Conservation (phyloP, 352 stramenopile species). For the Stramenopiles sp. region DNA sequence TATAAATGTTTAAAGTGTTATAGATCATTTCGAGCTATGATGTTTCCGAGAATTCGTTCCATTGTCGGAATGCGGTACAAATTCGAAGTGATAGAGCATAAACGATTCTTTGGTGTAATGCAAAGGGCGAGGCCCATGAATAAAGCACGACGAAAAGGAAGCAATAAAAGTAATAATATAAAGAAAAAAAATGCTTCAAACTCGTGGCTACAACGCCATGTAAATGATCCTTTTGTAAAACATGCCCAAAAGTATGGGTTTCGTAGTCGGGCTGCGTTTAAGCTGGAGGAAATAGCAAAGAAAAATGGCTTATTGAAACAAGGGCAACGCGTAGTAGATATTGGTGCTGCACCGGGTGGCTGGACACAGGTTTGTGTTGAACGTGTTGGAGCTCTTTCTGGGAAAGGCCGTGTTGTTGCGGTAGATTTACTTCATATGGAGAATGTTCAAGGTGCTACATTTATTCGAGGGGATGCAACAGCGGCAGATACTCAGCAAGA, state of each 20-base stretch:
- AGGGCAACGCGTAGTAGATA: neutral
- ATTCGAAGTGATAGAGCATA: too few species aligned
- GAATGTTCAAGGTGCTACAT: neutral
- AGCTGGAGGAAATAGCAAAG: conserved; percentile 1
- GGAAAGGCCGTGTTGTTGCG: neutral
- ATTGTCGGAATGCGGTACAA: too few species aligned
- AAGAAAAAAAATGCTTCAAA: too few species aligned
- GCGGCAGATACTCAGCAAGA: neutral
- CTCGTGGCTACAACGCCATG: neutral
- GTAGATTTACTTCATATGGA: conserved; percentile 5
- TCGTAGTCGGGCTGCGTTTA: conserved; percentile 2
- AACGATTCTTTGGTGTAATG: too few species aligned
- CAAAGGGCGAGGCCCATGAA: too few species aligned
- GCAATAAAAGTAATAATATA: too few species aligned
- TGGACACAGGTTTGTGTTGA: neutral
- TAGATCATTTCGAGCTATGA: too few species aligned
- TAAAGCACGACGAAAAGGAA: too few species aligned
- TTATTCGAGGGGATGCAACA: conserved; percentile 4
- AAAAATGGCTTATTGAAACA: conserved; percentile 1
- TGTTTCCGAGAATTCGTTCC: too few species aligned
- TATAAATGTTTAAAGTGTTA: too few species aligned
- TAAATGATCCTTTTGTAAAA: neutral
- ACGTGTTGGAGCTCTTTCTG: neutral
- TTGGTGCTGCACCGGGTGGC: conserved; percentile 3
- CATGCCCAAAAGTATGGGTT: neutral